A percentile compares a stretch with the other conserved stretches of the same genome.
Evolutionary conservation across 2,329 filamentous ascomycete species (phyloP).

Genomic region (Camptophora hylomeconis): DNA sequence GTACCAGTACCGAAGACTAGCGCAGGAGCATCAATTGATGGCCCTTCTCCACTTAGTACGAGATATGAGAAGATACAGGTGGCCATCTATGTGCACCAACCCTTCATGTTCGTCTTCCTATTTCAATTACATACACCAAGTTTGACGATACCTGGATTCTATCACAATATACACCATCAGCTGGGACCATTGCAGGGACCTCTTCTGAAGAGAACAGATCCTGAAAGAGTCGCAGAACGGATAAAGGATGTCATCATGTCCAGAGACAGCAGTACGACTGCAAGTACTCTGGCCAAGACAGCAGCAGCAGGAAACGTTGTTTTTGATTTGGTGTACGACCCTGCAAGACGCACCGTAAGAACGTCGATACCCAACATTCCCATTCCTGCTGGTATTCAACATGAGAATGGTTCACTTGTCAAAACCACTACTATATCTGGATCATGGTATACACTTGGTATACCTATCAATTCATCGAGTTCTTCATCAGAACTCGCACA

Average conservation of each 20-base stretch:
- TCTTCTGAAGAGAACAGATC: slow-evolving; percentile 33
- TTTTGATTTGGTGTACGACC: slow-evolving; percentile 50
- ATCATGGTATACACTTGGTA: slow-evolving; percentile 18
- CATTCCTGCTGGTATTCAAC: slow-evolving; percentile 29
- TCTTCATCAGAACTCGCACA: not conserved
- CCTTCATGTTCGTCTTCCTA: slow-evolving; percentile 39
- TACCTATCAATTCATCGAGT: slow-evolving; percentile 12
- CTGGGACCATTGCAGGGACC: slow-evolving; percentile 35
- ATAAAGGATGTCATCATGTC: slow-evolving; percentile 16
- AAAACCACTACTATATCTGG: slow-evolving; percentile 7
- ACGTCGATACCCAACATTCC: slow-evolving; percentile 54
- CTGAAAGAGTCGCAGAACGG: slow-evolving; percentile 26
- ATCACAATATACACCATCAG: slow-evolving; percentile 36
- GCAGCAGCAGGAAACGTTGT: slow-evolving; percentile 28
- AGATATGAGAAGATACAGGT: slow-evolving; percentile 16
- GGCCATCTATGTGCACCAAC: slow-evolving; percentile 25
- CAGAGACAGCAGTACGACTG: slow-evolving; percentile 5
- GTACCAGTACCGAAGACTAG: slow-evolving; percentile 9
- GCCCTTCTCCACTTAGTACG: slow-evolving; percentile 7
- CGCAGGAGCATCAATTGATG: slow-evolving; percentile 13
- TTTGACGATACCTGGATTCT: slow-evolving; percentile 30
- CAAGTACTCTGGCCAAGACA: slow-evolving; percentile 17
- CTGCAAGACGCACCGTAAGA: slow-evolving; percentile 43
- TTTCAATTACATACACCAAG: slow-evolving; percentile 31
- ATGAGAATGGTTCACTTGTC: slow-evolving; percentile 8